Conservation (phyloP, 2,329 filamentous ascomycete species). For the Botrytis medusae region DNA sequence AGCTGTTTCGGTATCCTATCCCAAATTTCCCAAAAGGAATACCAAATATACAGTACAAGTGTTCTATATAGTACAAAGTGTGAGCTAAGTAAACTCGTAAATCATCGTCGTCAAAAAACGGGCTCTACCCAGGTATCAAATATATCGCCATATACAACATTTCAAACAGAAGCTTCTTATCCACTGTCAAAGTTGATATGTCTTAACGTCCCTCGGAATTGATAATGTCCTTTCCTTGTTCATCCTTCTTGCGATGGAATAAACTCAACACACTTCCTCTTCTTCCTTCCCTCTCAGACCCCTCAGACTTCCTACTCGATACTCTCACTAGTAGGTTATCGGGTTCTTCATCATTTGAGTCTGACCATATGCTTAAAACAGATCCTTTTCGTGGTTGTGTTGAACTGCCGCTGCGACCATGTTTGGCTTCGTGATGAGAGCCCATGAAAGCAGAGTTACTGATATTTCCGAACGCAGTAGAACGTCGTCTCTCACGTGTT, state of each 20-base stretch:
- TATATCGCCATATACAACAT: neutral
- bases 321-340: neutral
- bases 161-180: neutral
- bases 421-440: constrained; percentile 9
- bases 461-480: constrained; percentile 13
- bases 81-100: neutral
- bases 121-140: constrained; percentile 8
- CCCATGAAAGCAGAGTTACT: constrained; percentile 19
- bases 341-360: constrained; percentile 9
- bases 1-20: neutral
- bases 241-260: constrained; percentile 11
- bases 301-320: constrained; percentile 10
- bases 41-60: neutral
- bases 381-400: constrained; percentile 1
- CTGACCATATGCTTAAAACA: constrained; percentile 17
- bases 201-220: constrained; percentile 9
- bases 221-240: constrained; percentile 16
- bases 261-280: constrained; percentile 16
- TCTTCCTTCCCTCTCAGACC: neutral
- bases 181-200: neutral
- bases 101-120: neutral
- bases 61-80: neutral
- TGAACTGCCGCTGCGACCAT: constrained; percentile 3
- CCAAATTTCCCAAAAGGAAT: neutral
- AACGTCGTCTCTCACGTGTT: constrained; percentile 7